These are phyloP conservation scores for Blepharisma japonicum DNA, from an alignment of 73 alveolate genomes.

Conservation along the genomic window DNA sequence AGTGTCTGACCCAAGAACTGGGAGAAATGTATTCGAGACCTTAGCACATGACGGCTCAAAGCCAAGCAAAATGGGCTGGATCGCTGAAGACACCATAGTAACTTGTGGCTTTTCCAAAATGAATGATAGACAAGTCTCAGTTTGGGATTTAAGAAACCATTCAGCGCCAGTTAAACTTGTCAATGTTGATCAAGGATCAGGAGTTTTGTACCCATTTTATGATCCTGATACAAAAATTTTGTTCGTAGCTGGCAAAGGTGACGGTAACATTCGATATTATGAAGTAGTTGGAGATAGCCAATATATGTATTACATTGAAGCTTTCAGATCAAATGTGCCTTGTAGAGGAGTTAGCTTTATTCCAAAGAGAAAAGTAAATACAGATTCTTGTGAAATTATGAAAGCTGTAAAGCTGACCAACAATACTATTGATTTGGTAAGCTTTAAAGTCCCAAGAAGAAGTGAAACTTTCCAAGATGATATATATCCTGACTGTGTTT, in stretches of 20 bases:
- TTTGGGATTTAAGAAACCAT: slow-evolving; percentile 87
- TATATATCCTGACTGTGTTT: slow-evolving; percentile 62
- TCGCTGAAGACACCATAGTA: slow-evolving; percentile 60
- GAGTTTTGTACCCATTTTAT: slow-evolving; percentile 80
- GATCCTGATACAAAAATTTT: slow-evolving; percentile 74
- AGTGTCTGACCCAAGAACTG: slow-evolving; percentile 87
- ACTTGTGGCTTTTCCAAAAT: slow-evolving; percentile 79
- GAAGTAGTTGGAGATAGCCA: slow-evolving; percentile 62
- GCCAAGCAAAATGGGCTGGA: slow-evolving; percentile 80
- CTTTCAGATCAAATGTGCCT: slow-evolving; percentile 50
- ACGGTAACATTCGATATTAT: slow-evolving; percentile 62
- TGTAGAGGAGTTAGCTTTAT: slow-evolving; percentile 68
- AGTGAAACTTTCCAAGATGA: slow-evolving; percentile 65
- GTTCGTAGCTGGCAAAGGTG: slow-evolving; percentile 87
- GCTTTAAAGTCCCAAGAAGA: slow-evolving; percentile 71
- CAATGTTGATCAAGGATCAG: slow-evolving; percentile 70
- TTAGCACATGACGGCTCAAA: slow-evolving; percentile 86
- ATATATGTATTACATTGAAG: slow-evolving; percentile 48
- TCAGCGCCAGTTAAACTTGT: slow-evolving; percentile 51
- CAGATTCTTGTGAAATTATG: slow-evolving; percentile 47
- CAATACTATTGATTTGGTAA: slow-evolving; percentile 54
- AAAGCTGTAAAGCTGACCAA: slow-evolving; percentile 73
- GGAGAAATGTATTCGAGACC: slow-evolving; percentile 44
- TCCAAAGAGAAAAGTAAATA: slow-evolving; percentile 75
- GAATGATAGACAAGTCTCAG: slow-evolving; percentile 78